Evolutionary conservation across 2,329 filamentous ascomycete species (phyloP), one percentile per base, ranked within the genome.

Genomic region (Cladorrhinum sp.): DNA sequence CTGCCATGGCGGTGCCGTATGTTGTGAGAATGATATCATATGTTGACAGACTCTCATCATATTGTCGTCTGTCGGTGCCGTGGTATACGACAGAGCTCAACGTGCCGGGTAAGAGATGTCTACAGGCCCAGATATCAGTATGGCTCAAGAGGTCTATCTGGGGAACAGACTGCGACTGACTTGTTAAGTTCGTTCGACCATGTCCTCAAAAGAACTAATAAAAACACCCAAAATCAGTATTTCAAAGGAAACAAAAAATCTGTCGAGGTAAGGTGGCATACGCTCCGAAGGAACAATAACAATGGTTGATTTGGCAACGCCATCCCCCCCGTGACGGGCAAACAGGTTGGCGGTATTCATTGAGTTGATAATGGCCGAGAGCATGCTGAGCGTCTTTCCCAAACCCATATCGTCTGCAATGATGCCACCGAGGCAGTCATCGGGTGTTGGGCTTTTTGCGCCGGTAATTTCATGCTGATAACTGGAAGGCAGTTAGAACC

Each of bases 381-480:
- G 20, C 12, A 55, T 38, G 12, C 23, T 38, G 10, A 55, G 20
- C 2, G 52, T 55, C 6, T 55, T 55, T 3, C 52, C 32, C 7
- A 55, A 22, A 2, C 52, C 52, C 52, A 55, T 55, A 16, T 55
- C 52, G 20, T 55, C 52, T 9, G 52, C 52, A 8, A 55, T 24
- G 22, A 55, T 55, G 12, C 52, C 52, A 10, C 52, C 52, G 13
- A 7, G 3, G 13, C 5, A 16, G 9, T 55, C 52, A 12, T 18
- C 38, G 2, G 32, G 10, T 2, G 32, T n/a, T 10, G 16, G 32
- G 10, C 29, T 41, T 6, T 38, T 55, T 23, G 29, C 52, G n/a
- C 52, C 52, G 12, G 52, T 55, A 20, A 55, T 55, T 6, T 41
- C 32, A n/a, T 55, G 52, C 10, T 25, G 52, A 24, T 55, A 55